Evolutionary conservation across 1,284 basidiomycete genomes (phyloP), one percentile per base, ranked within the genome.

Genomic region (Coriolopsis trogii): DNA sequence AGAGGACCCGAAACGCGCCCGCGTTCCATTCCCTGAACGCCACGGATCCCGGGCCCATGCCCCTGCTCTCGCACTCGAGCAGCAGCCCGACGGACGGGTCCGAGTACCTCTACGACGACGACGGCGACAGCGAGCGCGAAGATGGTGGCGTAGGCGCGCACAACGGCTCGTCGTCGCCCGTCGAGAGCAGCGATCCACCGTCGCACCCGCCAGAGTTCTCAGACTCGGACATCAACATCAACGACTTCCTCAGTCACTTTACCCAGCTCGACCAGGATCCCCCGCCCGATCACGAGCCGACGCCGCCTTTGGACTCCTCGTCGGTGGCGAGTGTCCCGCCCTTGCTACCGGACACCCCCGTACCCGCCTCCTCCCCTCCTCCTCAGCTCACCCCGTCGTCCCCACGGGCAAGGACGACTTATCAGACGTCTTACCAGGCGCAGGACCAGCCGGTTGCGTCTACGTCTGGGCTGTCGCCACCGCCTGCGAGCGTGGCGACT

Each of bases 11-110:
- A 56, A 80, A 78, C 6, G 84, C 85, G 0, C 87, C 88, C 46
- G 82, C 86, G 3, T 89, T 90, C 61, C 87, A 89, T 65, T 88
- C 85, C 12, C 78, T 89, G 28, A 87, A 82, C 9, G 81, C 80
- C 29, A 76, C 73, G 45, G 78, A 82, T 58, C 64, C 65, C 36
- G 51, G n/a, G n/a, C n/a, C n/a, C n/a, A n/a, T 49, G 16, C 54
- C 51, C 13, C 51, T 49, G 42, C 46, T 60, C 40, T 50, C 52
- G 41, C 48, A 56, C 26, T 55, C 61, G 15, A 55, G 56, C 16
- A 58, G 55, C 30, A 58, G 55, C 29, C 60, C 62, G n/a, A 67
- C 79, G 15, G 79, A 82, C 61, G 80, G 77, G 39, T 74, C 84
- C 23, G 82, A 83, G 60, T 82, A 83, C 63, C 66, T 85, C 20